Base-by-base conservation (phyloP, 306 rosid genomes). In the Corylus avellana region DNA sequence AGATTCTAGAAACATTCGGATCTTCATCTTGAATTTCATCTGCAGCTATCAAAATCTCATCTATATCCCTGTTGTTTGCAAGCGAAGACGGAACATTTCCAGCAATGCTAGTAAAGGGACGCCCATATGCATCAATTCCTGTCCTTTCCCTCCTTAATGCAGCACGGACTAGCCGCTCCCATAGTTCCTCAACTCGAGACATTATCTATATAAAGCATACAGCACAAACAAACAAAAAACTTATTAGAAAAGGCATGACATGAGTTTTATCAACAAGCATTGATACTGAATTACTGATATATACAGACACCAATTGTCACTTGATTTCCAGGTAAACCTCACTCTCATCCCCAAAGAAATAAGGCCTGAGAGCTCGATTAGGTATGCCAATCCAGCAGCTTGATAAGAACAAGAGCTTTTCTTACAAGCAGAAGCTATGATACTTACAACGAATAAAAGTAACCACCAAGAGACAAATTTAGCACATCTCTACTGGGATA, bases 1-100 rank as follows among this genome's bases (percentile, higher is more conserved):
- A 83, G 56, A 95, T 92, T 86, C 98, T 90, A 22, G 98, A 81
- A 67, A 95, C 73, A 70, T 75, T 91, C 64, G 98, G 98, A 85
- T 89, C 90, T n/a, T 89, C 92, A 20, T 90, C 93, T 88, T 95
- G 97, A 80, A 95, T 95, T 89, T 91, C 98, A 84, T 95, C 98
- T 12, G 98, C 98, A 83, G 86, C 98, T 86, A 96, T 88, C 73
- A 95, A 81, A 86, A 92, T 95, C 81, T 92, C 98, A 88, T 92
- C 98, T 12, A 95, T 91, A 79, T 95, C 98, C 88, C 98, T 84
- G 74, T 95, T 95, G 79, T 92, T 95, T 48, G 92, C 93, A 9
- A 95, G 95, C 0, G 98, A 95, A 46, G 98, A 95, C 27, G 98
- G 98, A 16, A 95, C 97, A 72, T 89, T 81, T 76, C 97, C 94